These are phyloP conservation scores for Lanmaoa pseudosensibilis DNA, from an alignment of 768 basidiomycete species.

Conservation along the genomic window DNA sequence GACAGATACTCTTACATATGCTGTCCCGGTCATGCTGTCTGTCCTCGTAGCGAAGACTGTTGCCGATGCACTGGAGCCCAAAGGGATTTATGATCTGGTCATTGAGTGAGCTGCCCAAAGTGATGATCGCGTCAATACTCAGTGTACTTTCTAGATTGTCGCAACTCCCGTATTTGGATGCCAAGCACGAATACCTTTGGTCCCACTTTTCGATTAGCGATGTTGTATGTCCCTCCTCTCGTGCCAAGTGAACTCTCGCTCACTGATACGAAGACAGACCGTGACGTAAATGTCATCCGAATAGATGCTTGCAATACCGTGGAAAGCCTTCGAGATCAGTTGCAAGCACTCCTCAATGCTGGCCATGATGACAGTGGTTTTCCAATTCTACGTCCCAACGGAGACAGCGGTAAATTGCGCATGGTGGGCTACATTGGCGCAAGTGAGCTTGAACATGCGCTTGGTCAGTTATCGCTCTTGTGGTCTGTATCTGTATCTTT, in stretches of 20 bases:
- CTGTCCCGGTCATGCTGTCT: constrained; percentile 83
- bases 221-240: constrained; percentile 54
- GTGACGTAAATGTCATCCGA: constrained; percentile 67
- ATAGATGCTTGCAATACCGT: constrained; percentile 78
- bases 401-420: constrained; percentile 46
- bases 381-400: constrained; percentile 68
- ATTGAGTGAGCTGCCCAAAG: constrained; percentile 57
- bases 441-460: constrained; percentile 91
- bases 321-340: constrained; percentile 66
- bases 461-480: constrained; percentile 53
- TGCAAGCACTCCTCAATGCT: constrained; percentile 54
- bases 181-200: constrained; percentile 90
- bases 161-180: constrained; percentile 89
- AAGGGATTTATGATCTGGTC: constrained; percentile 96
- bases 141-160: constrained; percentile 48
- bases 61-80: constrained; percentile 48
- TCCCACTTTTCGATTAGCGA: constrained; percentile 72
- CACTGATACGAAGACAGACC: constrained; percentile 52
- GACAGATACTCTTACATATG: constrained; percentile 90
- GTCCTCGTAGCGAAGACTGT: constrained; percentile 62
- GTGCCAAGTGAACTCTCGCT: background rate
- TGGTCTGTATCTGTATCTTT: background rate
- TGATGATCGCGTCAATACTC: background rate
- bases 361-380: constrained; percentile 82
- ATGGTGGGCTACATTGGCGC: constrained; percentile 90